Base-by-base conservation (phyloP, 306 rosid genomes). In the Lithocarpus polystachyus region DNA sequence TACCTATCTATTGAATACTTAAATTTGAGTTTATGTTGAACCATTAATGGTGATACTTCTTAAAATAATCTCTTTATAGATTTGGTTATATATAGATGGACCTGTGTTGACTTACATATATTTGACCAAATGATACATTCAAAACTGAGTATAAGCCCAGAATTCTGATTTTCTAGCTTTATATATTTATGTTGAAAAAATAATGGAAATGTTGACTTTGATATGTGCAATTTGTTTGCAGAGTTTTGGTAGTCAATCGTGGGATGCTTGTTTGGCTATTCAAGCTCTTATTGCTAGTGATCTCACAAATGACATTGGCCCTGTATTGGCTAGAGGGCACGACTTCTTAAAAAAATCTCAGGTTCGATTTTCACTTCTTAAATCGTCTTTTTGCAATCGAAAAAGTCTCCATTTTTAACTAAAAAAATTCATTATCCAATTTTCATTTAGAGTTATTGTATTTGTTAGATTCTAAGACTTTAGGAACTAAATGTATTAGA, bases 281-380 rank as follows among this genome's bases (percentile, higher is more conserved):
- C 8, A 33, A 33, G 40, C 40, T 33, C 40, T 33, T 33, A 33
- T 80, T 22, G 73, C 82, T 53, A 59, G 82, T 53, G 73, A 84
- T 43, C 77, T 77, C 64, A 10, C 29, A 13, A 59, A 52, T 45
- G 82, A 84, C 68, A 24, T 80, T 12, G 85, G 72, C 1, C 73
- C 70, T 9, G 28, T 71, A 1, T 80, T 84, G 9, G 72, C 67
- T 4, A 73, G 69, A 67, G 85, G 69, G 5, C 85, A 81, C 5
- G 67, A 14, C 15, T 81, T 84, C 80, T 53, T 84, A 40, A 81
- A 84, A 45, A 81, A 81, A 12, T 84, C 85, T 29, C 85, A 80
- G 85, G 88, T 84, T 64, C 71, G 31, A 11, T 60, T 64, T 4
- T 67, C 74, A 40, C 22, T 70, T 40, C 17, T 24, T 14, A 60